Conservation (phyloP, 257 asterid species). For the Penstemon eatonii region DNA sequence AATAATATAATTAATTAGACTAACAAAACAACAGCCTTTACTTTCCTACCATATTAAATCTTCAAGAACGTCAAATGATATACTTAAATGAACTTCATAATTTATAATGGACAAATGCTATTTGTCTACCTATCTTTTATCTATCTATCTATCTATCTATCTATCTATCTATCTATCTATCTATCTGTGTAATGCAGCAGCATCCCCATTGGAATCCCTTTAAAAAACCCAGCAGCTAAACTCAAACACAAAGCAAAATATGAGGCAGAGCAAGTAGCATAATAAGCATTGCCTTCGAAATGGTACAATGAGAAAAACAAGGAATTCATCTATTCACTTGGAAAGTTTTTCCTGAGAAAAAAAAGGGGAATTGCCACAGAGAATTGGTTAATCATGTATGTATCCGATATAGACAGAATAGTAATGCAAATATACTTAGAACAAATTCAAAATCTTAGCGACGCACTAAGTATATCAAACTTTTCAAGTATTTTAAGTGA, state of each 20-base stretch:
- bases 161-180: neutral
- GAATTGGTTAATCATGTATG: slow-evolving; percentile 6
- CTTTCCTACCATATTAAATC: slow-evolving; percentile 3
- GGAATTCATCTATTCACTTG: slow-evolving; percentile 40
- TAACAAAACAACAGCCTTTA: slow-evolving; percentile 5
- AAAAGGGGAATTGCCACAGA: neutral
- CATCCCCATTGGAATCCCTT: slow-evolving; percentile 34
- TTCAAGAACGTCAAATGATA: slow-evolving; percentile 7
- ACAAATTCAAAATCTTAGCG: neutral
- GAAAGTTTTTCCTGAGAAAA: slow-evolving; percentile 35
- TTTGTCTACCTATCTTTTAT: slow-evolving; percentile 13
- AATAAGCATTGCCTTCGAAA: slow-evolving; percentile 35
- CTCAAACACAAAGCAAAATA: slow-evolving; percentile 37
- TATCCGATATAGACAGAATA: slow-evolving; percentile 16
- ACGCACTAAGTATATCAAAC: slow-evolving; percentile 7
- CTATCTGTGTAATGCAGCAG: slow-evolving; percentile 31
- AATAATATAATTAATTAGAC: slow-evolving; percentile 5
- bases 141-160: no score
- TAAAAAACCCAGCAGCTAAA: slow-evolving; percentile 35
- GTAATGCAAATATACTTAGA: slow-evolving; percentile 1
- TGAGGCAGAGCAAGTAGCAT: slow-evolving; percentile 40
- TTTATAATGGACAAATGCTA: slow-evolving; percentile 2
- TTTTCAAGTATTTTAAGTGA: neutral
- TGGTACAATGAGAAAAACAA: slow-evolving; percentile 33
- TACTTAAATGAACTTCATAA: slow-evolving; percentile 22